Evolutionary conservation across 23 red algal species (phyloP).

Genomic region (Gracilariopsis chorda): DNA sequence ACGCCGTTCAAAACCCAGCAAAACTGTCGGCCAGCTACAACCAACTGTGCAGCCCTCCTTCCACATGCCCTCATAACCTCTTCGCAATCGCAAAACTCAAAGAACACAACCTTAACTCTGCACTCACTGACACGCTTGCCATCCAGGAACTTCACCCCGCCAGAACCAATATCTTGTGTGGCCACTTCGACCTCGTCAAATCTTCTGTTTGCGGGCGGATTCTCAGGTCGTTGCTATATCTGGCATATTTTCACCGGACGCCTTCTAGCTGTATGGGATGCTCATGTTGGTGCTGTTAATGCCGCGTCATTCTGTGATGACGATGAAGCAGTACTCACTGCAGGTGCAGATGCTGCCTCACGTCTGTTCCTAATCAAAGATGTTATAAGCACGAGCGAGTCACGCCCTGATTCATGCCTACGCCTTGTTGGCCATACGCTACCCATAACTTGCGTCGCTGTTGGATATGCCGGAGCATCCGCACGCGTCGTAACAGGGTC

Average conservation of each 20-base stretch:
- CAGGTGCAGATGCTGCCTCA: neutral
- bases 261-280: neutral
- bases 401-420: neutral
- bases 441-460: neutral
- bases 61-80: neutral
- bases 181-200: neutral
- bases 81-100: neutral
- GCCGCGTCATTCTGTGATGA: conserved; percentile 7
- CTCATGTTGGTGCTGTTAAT: neutral
- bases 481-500: conserved; percentile 42
- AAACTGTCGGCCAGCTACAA: neutral
- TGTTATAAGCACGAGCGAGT: neutral
- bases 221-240: neutral
- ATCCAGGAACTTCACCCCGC: neutral
- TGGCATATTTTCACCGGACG: neutral
- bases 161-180: neutral
- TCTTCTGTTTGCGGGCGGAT: conserved; percentile 3
- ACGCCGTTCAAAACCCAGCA: neutral
- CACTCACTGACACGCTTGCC: neutral
- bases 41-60: neutral
- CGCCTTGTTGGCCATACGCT: conserved; percentile 14
- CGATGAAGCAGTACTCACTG: conserved; percentile 3
- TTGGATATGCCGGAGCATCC: conserved; percentile 18
- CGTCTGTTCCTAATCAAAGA: conserved; percentile 9
- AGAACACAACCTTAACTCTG: neutral